Base-by-base conservation (phyloP, 441 rosid species). In the Erysimum cheiri region DNA sequence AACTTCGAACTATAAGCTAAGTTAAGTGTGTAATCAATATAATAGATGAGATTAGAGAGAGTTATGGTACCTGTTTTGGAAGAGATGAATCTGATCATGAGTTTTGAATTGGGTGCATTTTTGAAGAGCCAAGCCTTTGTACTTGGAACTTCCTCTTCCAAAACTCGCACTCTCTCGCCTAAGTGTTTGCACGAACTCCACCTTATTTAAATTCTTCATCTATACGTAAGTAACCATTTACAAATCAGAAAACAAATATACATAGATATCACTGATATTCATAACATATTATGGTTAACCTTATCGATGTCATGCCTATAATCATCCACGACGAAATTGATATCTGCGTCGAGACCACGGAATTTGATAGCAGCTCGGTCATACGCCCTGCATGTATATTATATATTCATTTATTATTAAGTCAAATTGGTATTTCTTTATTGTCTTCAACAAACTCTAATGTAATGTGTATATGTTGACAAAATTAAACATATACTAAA, bases 281-380 rank as follows among this genome's bases (percentile, higher is more conserved):
- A 50, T 67, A 26, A 19, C 44, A 33, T 56, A 65, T 8, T 54
- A 22, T 62, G 62, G 24, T 22, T 5, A 50, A 87, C 93, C 83
- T 83, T 87, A 65, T 84, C 82, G 74, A 81, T 81, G 60, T 84
- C 90, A 60, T 82, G 88, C 12, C 77, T 84, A 8, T 85, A 87
- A 64, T 87, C 92, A 57, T 74, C 67, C 46, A 81, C 74, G 35
- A n/a, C 77, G 64, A 85, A 87, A 43, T 87, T 87, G 69, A 87
- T 86, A 71, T 87, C 92, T 40, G 89, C 92, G 40, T 84, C 85
- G 8, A 76, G 82, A 59, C 92, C 92, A 28, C 90, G 79, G 71
- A 87, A 87, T 70, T 87, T 87, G 59, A 87, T 82, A 5, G 90
- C 92, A 41, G 90, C 90, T 53, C 83, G 84, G 78, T 87, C 92